phyloP scores from a whole-genome alignment of 805 yeast genomes.

The Candida parachauliodes region DNA sequence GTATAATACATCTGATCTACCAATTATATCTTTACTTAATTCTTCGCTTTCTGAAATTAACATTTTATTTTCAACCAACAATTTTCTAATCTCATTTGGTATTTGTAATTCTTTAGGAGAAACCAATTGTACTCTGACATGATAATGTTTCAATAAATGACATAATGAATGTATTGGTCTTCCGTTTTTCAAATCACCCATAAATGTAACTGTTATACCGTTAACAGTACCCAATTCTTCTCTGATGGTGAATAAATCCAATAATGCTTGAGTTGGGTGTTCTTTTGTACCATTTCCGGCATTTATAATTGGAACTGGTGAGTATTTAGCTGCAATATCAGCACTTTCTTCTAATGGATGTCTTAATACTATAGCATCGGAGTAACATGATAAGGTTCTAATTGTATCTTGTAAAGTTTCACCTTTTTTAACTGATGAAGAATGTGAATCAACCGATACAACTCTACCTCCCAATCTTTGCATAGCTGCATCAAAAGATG shows the following conservation, averaged over 20 bases:
- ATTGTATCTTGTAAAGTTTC: constrained; percentile 97
- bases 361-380: constrained; percentile 95
- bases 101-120: constrained; percentile 84
- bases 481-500: constrained; percentile 99
- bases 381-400: constrained; percentile 89
- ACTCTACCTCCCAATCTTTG: constrained; percentile 99
- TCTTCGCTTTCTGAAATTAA: constrained; percentile 68
- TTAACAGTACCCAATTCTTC: constrained; percentile 98
- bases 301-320: constrained; percentile 94
- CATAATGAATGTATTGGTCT: constrained; percentile 97
- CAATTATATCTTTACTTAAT: constrained; percentile 79
- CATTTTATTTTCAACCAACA: constrained; percentile 65
- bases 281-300: constrained; percentile 98
- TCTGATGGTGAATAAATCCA: constrained; percentile 96
- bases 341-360: constrained; percentile 94
- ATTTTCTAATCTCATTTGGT: constrained; percentile 70
- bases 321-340: constrained; percentile 89
- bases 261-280: constrained; percentile 98
- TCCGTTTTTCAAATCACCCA: constrained; percentile 98
- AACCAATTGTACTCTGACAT: constrained; percentile 88
- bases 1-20: constrained; percentile 90
- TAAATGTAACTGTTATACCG: constrained; percentile 95
- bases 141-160: constrained; percentile 84
- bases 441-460: constrained; percentile 75
- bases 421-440: constrained; percentile 97